These are phyloP conservation scores for Diaporthe vexans DNA, from an alignment of 2,329 filamentous ascomycete genomes.

Conservation along the genomic window DNA sequence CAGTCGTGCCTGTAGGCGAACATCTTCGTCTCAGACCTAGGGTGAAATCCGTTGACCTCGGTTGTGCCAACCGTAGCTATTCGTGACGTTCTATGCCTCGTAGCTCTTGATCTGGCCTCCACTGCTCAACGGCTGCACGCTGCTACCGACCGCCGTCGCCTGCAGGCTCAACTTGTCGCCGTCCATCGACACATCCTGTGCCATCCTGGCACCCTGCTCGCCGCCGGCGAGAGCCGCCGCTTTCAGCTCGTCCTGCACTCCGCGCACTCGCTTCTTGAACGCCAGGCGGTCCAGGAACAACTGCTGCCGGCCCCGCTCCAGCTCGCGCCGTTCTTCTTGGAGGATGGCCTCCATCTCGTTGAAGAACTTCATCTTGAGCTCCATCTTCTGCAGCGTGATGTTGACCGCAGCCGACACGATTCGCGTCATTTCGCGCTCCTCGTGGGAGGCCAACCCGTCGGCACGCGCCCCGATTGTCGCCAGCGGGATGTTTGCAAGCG, in stretches of 20 bases:
- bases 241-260: slow-evolving; percentile 83
- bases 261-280: slow-evolving; percentile 88
- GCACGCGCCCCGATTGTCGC: slow-evolving; percentile 89
- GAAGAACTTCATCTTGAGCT: slow-evolving; percentile 96
- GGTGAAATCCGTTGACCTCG: neutral
- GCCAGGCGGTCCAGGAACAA: slow-evolving; percentile 92
- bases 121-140: slow-evolving; percentile 68
- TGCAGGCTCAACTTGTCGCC: slow-evolving; percentile 69
- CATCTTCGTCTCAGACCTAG: neutral
- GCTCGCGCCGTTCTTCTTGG: slow-evolving; percentile 90
- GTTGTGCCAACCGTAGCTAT: neutral
- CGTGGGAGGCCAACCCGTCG: slow-evolving; percentile 90
- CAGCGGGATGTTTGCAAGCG: slow-evolving; percentile 83
- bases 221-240: slow-evolving; percentile 63
- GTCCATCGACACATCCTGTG: slow-evolving; percentile 62
- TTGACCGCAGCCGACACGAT: slow-evolving; percentile 94
- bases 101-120: slow-evolving; percentile 70
- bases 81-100: slow-evolving; percentile 59
- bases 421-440: slow-evolving; percentile 96
- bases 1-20: neutral
- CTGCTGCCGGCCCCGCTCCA: slow-evolving; percentile 92
- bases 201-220: slow-evolving; percentile 64
- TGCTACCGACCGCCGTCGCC: slow-evolving; percentile 56
- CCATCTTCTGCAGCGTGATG: slow-evolving; percentile 93
- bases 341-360: slow-evolving; percentile 95